phyloP scores from a whole-genome alignment of 352 stramenopile genomes.

The Pythium sukuiense region DNA sequence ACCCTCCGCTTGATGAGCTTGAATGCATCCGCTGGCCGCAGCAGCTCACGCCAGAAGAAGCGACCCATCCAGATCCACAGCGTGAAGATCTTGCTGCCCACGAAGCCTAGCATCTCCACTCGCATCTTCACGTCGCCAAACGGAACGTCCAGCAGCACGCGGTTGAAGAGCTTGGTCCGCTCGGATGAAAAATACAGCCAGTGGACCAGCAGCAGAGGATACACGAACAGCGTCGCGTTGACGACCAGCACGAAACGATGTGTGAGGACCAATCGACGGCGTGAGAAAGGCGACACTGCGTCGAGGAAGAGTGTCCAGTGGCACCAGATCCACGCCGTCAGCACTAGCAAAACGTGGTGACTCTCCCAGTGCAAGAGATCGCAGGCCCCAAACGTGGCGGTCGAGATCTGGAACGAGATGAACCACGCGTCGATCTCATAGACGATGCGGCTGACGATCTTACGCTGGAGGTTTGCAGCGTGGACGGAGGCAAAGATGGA shows the following conservation, averaged over 20 bases:
- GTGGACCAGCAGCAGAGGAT: constrained; percentile 15
- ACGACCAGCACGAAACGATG: neutral
- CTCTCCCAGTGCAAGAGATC: constrained; percentile 4
- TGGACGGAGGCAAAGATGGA: neutral
- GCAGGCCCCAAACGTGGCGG: neutral
- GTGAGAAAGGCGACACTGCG: neutral
- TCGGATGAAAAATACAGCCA: constrained; percentile 13
- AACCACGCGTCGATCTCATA: constrained; percentile 16
- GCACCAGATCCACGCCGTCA: constrained; percentile 1
- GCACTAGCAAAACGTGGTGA: constrained; percentile 1
- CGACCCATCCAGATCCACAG: constrained; percentile 11
- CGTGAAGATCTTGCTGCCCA: constrained; percentile 7
- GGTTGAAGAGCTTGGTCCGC: constrained; percentile 1
- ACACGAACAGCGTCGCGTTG: constrained; percentile 4
- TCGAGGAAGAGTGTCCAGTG: constrained; percentile 10
- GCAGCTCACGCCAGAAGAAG: constrained; percentile 9
- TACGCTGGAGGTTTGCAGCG: constrained; percentile 1
- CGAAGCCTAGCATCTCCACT: constrained; percentile 1
- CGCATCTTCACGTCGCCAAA: neutral
- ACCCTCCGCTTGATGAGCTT: constrained; percentile 7
- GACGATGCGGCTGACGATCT: neutral
- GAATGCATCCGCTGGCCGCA: constrained; percentile 5
- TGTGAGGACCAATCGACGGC: neutral
- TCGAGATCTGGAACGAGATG: constrained; percentile 2
- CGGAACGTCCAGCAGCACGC: constrained; percentile 4